Base-by-base conservation (phyloP, 495 filamentous ascomycete species). In the Lindgomyces ingoldianus region DNA sequence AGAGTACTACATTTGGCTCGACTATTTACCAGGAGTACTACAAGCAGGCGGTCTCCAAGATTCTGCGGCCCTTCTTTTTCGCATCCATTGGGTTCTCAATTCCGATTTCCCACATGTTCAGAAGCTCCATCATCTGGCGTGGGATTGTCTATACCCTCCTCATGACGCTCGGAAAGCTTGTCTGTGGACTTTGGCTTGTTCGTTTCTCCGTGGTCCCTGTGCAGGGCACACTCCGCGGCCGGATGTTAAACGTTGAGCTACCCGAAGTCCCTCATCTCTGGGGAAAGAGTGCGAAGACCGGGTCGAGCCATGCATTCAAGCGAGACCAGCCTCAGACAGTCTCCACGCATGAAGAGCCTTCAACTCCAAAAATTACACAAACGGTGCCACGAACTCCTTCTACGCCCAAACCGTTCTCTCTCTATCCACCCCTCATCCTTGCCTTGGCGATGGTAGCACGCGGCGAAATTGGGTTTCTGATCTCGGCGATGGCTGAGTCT, bases 1-100 rank as follows among this genome's bases (percentile, higher is more conserved):
- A 53, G 22, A 52, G 12, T 26, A 8, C 14, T 8, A 64, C 68
- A 9, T 52, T 72, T 0, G 80, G 81, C 2, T 45, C 64, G 0
- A 51, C 72, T 1, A 74, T 85, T 4, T 91, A 85, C 65, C 78
- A 82, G 24, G 64, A 70, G 8, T 91, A 89, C 72, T 87, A 84
- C 63, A 69, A 73, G 2, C 69, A 77, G 44, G 72, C 80, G 0
- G 78, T 85, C 9, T 59, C 75, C 8, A 78, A 77, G 24, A 78
- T 92, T 1, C 75, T 94, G 0, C 83, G 84, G 24, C 89, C 90
- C 0, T 81, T 91, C 50, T 93, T 94, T 76, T 95, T 94, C 66
- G 85, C 89, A 19, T 90, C 87, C 0, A 88, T 93, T 41, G 89
- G 90, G 0, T 92, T 93, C 67, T 85, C 89, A 0, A 88, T 95